These are phyloP conservation scores for Glarea lozoyensis DNA, from an alignment of 495 filamentous ascomycete species.

Conservation along the genomic window DNA sequence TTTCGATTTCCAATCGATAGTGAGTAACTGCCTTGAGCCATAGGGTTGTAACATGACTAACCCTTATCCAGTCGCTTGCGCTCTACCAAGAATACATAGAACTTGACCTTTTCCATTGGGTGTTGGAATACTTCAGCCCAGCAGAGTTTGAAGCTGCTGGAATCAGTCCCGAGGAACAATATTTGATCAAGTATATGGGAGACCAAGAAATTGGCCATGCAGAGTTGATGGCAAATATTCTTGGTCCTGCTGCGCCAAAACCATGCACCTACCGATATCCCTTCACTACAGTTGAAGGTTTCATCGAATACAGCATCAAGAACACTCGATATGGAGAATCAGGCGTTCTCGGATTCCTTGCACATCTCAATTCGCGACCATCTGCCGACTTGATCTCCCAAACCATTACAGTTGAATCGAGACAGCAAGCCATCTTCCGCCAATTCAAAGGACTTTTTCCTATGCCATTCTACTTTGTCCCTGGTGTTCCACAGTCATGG, in stretches of 20 bases:
- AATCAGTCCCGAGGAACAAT: constrained; percentile 57
- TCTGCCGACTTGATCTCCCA: constrained; percentile 64
- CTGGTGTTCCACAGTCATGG: constrained; percentile 81
- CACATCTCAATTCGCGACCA: constrained; percentile 70
- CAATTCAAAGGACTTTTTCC: constrained; percentile 79
- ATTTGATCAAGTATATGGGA: constrained; percentile 74
- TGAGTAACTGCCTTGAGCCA: not conserved
- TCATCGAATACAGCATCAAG: constrained; percentile 79
- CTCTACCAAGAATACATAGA: constrained; percentile 85
- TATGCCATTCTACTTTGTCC: constrained; percentile 79
- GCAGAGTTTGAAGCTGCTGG: constrained; percentile 63
- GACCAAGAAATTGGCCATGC: constrained; percentile 78
- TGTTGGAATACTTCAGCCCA: constrained; percentile 57
- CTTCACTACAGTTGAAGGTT: constrained; percentile 66
- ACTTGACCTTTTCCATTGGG: constrained; percentile 78
- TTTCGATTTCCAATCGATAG: constrained; percentile 65
- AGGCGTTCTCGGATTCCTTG: constrained; percentile 77
- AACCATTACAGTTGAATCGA: constrained; percentile 71
- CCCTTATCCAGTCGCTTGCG: constrained; percentile 37
- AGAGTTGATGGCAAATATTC: constrained; percentile 70
- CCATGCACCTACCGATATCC: constrained; percentile 79
- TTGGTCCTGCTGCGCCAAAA: constrained; percentile 59
- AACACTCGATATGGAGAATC: constrained; percentile 74
- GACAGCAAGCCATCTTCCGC: constrained; percentile 84
- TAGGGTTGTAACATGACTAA: not conserved